Evolutionary conservation across 2,329 filamentous ascomycete genomes (phyloP), one percentile per base, ranked within the genome.

Genomic region (Leptographium flavum): DNA sequence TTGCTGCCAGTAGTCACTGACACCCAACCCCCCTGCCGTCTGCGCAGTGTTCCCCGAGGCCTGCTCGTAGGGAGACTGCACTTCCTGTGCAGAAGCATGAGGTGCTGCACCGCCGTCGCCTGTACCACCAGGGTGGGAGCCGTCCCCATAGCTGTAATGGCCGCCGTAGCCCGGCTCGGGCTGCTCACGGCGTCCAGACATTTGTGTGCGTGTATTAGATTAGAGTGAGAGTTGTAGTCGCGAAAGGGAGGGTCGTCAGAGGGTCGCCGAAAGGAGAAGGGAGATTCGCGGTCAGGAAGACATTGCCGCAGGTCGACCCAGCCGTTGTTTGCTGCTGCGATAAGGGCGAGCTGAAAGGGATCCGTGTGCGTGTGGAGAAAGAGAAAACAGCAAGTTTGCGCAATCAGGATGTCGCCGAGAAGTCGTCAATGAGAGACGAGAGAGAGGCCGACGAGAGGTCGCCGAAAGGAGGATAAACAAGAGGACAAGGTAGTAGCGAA

Each of bases 221-320:
- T 7, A 31, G 39, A 11, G 10, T 9, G 39, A 13, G 19, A 17
- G 8, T 30, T 13, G 10, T 21, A 6, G 28, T 32, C 10, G 13
- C 5, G 14, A 33, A 32, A 3, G 11, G 79, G 47, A 90, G 67
- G 48, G 82, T 83, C 63, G 92, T 88, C 50, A 81, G 56, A 74
- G 73, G 48, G 65, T 39, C 22, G n/a, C 7, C 14, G 37, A 28
- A 17, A 28, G n/a, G 14, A 39, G n/a, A 23, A 23, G 7, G 9
- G 6, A 23, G 11, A n/a, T n/a, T n/a, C n/a, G 10, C 17, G n/a
- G 37, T 9, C 22, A 25, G 22, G 15, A 15, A 37, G 21, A 37
- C 35, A 37, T 37, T 19, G 19, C 21, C 35, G 15, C 21, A 23
- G 19, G 19, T 17, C 3, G 23, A 39, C 37, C 8, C n/a, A 15